Conservation (phyloP, 345 rosid species). For the Kernera saxatilis region DNA sequence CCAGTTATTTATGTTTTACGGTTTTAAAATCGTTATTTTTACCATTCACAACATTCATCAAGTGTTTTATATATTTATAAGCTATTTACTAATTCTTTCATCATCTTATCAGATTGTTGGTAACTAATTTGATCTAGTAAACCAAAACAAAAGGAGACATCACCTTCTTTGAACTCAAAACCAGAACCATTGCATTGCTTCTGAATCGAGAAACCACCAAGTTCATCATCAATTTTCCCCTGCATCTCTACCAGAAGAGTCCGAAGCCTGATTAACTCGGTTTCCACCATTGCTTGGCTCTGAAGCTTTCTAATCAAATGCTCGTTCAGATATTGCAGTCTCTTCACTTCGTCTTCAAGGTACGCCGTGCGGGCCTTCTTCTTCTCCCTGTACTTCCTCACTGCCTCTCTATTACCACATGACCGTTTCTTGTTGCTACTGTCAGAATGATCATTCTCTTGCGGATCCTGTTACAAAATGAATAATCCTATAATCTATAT, state of each 20-base stretch:
- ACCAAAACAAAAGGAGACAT: neutral
- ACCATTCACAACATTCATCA: neutral
- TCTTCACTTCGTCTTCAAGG: constrained; percentile 70
- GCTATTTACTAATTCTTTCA: neutral
- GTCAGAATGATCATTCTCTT: constrained; percentile 35
- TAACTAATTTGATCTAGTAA: neutral
- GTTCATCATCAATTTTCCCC: constrained; percentile 47
- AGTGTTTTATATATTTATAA: neutral
- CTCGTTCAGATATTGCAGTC: constrained; percentile 41
- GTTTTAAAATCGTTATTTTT: neutral
- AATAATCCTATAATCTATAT: neutral
- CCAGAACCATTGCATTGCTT: constrained; percentile 25
- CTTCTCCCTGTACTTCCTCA: constrained; percentile 71
- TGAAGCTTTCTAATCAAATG: constrained; percentile 49
- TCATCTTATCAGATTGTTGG: neutral
- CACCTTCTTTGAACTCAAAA: constrained; percentile 36
- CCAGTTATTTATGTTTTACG: neutral
- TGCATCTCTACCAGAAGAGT: constrained; percentile 44
- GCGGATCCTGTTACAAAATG: constrained; percentile 11
- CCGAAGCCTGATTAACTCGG: constrained; percentile 48
- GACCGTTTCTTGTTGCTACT: constrained; percentile 34
- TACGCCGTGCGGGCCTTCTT: constrained; percentile 69
- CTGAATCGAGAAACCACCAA: constrained; percentile 34
- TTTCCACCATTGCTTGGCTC: constrained; percentile 46
- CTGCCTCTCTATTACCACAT: constrained; percentile 71